Base-by-base conservation (phyloP, 345 rosid species). In the Mallotus nudiflorus region DNA sequence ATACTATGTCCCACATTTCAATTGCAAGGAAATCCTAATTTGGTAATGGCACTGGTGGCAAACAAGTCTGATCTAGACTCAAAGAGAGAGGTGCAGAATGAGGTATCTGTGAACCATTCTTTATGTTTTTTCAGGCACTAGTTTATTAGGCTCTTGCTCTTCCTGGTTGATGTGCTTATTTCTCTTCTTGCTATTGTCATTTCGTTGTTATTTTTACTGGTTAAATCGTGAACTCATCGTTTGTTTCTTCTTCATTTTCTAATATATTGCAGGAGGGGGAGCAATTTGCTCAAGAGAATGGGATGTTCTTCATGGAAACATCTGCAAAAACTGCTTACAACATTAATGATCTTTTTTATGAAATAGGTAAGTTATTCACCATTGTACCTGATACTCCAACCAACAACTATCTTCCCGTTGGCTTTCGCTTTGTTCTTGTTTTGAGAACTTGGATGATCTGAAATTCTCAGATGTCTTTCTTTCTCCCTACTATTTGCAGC, bases 1-100 rank as follows among this genome's bases (percentile, higher is more conserved):
- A 52, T 1, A 14, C 33, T 12, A 37, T 44, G 9, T 45, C 9
- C n/a, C 33, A 3, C 14, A 35, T 16, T 33, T 13, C 13, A 4
- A 4, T 62, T 65, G 24, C 5, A 27, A 83, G 84, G 82, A 70
- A 78, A 77, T 58, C 76, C 76, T n/a, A 80, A 70, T 39, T 11
- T 75, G 72, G 79, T 83, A 14, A 80, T 80, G 82, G 82, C 82
- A 2, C 74, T 80, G 76, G 84, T 80, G 58, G 84, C 80, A 9
- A 83, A 80, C 66, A 80, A 83, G 56, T 75, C 68, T 27, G 82
- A 83, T 66, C 69, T 83, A 69, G 78, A 69, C 58, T 55, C 69
- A 0, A 67, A 52, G 56, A 78, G 84, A 55, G 82, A 80, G 65
- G 86, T 83, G 61, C 70, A 63, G 58, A 76, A 51, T 50, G 75